Conservation (phyloP, 495 filamentous ascomycete species). For the Aspergillus coremiiformis region DNA sequence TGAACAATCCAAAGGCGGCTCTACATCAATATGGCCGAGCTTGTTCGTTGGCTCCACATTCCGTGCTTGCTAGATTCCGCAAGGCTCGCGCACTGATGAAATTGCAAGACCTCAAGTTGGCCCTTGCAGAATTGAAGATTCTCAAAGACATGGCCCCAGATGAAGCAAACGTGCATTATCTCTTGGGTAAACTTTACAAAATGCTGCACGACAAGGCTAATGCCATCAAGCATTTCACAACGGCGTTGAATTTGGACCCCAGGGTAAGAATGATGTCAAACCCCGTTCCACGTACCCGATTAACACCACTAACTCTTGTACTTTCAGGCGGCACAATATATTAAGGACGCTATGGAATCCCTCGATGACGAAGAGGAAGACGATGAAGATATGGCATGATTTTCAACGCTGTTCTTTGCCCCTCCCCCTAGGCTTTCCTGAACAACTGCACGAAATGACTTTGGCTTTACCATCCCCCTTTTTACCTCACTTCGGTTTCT, state of each 20-base stretch:
- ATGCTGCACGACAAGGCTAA: constrained; percentile 64
- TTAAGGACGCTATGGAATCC: constrained; percentile 87
- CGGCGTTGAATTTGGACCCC: constrained; percentile 89
- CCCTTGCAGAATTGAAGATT: constrained; percentile 69
- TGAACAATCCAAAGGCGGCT: constrained; percentile 68
- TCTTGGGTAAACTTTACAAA: constrained; percentile 83
- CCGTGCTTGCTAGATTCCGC: constrained; percentile 76
- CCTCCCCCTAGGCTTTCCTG: constrained; percentile 1
- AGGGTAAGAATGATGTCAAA: constrained; percentile 53
- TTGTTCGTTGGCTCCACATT: constrained; percentile 69
- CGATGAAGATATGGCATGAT: constrained; percentile 52
- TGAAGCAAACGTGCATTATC: constrained; percentile 91
- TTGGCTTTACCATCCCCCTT: background rate
- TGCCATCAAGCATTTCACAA: constrained; percentile 87
- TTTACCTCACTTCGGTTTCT: constrained; percentile 4
- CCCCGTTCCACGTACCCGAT: background rate
- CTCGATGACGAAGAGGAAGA: constrained; percentile 80
- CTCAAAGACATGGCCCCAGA: constrained; percentile 87
- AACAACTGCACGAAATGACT: constrained; percentile 2
- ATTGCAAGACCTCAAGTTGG: constrained; percentile 60
- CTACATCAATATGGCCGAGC: constrained; percentile 74
- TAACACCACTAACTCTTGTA: constrained; percentile 15
- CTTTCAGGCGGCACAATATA: constrained; percentile 71
- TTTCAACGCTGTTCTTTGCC: constrained; percentile 1
- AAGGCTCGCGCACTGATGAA: constrained; percentile 83